Base-by-base conservation (phyloP, 163 green algal genomes). In the Volvox carteri region DNA sequence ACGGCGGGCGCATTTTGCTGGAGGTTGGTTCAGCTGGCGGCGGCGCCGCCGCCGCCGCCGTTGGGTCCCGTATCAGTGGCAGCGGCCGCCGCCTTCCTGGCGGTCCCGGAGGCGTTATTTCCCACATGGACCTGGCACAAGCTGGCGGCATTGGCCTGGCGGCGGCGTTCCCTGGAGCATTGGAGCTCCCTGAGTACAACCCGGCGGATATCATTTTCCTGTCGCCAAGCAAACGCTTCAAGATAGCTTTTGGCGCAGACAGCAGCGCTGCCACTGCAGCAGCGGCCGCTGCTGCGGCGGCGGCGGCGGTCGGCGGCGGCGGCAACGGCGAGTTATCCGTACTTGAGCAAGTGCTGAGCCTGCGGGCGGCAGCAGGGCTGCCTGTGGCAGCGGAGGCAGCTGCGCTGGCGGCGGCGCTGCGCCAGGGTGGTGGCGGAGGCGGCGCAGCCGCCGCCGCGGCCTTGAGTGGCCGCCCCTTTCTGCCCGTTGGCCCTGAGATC, bases 191-290 rank as follows among this genome's bases (percentile, higher is more conserved):
- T 25, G 78, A 25, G 23, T 85, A 35, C 54, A n/a, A 21, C 1
- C 4, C 76, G 0, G 48, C 30, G 14, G 77, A 85, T 19, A 37
- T 85, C 42, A 33, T 76, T n/a, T 33, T 77, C 21, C 78, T 86
- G 58, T 86, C 78, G 5, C 78, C 78, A 39, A 86, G 39, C 58
- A 86, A 86, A 41, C 58, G 78, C 30, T 73, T 23, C 52, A 85
- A 85, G 77, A 23, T 85, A 2, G 33, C 50, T 3, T 35, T 73
- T 14, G 30, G 42, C 73, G 14, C 42, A 9, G 70, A 56, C 6
- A 78, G 56, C 70, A 9, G 19, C 4, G 25, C 30, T 25, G 25
- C 73, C 30, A 28, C 73, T 2, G 73, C 72, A 79, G 72, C 7
- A n/a, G n/a, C n/a, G n/a, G n/a, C n/a, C n/a, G n/a, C n/a, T n/a